A percentile compares a stretch with the other conserved stretches of the same genome.
phyloP scores from a whole-genome alignment of 306 rosid genomes.

The Prunus dulcis region DNA sequence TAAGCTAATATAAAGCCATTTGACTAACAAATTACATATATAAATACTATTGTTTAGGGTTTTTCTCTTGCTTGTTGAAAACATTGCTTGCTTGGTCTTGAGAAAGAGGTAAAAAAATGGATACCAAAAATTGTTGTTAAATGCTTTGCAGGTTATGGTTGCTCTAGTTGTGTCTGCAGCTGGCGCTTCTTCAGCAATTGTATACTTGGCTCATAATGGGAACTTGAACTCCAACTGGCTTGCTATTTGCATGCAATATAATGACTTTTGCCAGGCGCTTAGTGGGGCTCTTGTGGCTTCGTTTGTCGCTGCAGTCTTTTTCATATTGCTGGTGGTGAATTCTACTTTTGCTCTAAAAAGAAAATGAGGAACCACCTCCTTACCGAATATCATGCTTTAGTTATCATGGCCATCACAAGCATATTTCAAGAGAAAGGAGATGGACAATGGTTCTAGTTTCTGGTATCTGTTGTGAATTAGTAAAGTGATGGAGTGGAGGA shows the following conservation, averaged over 20 bases:
- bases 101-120: neutral
- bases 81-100: neutral
- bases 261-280: constrained; percentile 40
- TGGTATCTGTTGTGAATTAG: no score
- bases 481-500: no score
- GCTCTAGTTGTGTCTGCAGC: constrained; percentile 43
- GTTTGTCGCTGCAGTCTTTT: constrained; percentile 28
- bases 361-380: neutral
- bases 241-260: constrained; percentile 43
- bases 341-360: constrained; percentile 51
- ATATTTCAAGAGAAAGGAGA: neutral
- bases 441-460: neutral
- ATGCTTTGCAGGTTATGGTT: constrained; percentile 35
- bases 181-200: constrained; percentile 45
- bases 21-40: neutral
- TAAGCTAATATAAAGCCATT: constrained; percentile 18
- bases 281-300: constrained; percentile 50
- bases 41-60: no score
- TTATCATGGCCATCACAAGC: neutral
- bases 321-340: constrained; percentile 32
- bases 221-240: constrained; percentile 61
- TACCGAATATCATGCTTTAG: no score
- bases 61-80: neutral
- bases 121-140: neutral
- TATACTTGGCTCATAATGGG: constrained; percentile 63